Evolutionary conservation across 176 grass and related monocot genomes (phyloP).

Genomic region (Hsuehochloa calcarea): DNA sequence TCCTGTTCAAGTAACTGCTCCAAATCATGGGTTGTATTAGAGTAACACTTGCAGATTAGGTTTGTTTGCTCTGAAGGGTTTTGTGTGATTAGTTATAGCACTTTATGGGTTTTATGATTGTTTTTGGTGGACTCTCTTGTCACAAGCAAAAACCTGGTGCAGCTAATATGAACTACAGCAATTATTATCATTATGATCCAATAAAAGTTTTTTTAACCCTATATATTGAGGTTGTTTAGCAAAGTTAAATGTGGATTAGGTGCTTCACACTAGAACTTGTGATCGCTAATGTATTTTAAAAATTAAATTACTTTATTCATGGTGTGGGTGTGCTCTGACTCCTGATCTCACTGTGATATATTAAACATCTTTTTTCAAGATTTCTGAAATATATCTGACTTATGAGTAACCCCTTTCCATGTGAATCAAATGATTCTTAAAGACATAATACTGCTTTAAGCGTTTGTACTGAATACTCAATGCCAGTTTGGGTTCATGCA

Average conservation of each 20-base stretch:
- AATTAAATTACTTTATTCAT: not conserved
- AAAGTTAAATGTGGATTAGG: not conserved
- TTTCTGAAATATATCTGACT: not conserved
- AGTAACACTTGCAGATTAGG: not conserved
- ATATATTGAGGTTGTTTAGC: not conserved
- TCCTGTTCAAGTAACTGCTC: not conserved
- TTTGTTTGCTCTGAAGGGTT: not conserved
- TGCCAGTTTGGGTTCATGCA: not conserved
- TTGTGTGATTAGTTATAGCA: not conserved
- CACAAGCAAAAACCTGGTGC: not conserved
- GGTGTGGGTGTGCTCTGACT: not conserved
- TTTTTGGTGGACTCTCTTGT: constrained; percentile 6
- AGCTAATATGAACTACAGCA: not conserved
- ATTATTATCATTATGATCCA: not conserved
- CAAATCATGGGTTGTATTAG: not conserved
- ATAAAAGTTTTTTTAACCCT: not conserved
- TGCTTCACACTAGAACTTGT: not conserved
- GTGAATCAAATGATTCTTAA: not conserved
- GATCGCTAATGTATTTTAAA: not conserved
- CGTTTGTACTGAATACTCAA: not conserved
- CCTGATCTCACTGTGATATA: not conserved
- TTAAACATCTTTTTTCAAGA: not conserved
- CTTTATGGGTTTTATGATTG: not conserved
- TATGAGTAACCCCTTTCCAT: not conserved
- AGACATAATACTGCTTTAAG: not conserved